These are phyloP conservation scores for Fusarium acutatum DNA, from an alignment of 2,329 filamentous ascomycete species.

Conservation along the genomic window DNA sequence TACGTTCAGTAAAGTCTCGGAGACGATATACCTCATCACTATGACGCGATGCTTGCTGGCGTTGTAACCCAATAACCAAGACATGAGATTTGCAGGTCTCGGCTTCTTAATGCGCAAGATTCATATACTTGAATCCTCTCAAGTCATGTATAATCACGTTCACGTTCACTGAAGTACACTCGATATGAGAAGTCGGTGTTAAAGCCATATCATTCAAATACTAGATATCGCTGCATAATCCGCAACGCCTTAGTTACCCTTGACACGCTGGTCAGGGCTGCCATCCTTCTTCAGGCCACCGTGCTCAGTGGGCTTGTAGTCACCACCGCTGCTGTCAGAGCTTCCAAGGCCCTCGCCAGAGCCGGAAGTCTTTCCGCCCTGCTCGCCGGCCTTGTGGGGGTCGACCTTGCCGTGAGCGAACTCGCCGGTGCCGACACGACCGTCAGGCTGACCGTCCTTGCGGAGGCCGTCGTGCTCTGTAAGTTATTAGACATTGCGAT, in stretches of 20 bases:
- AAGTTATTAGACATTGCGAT: neutral
- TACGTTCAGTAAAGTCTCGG: accelerated
- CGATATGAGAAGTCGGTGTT: accelerated
- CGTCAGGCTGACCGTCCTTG: constrained; percentile 34
- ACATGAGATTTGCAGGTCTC: neutral
- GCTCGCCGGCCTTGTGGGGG: constrained; percentile 24
- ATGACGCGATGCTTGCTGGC: neutral
- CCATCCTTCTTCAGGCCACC: constrained; percentile 24
- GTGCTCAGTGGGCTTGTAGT: constrained; percentile 28
- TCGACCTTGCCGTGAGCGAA: constrained; percentile 38
- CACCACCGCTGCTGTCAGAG: neutral
- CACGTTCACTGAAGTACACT: accelerated
- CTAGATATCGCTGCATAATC: neutral
- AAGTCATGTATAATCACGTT: neutral
- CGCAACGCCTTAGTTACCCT: constrained; percentile 8
- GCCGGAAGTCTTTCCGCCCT: constrained; percentile 30
- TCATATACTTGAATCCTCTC: accelerated
- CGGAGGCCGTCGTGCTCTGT: constrained; percentile 36
- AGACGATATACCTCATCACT: neutral
- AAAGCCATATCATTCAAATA: neutral
- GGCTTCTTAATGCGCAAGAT: accelerated
- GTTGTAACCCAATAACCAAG: neutral
- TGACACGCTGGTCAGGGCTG: constrained; percentile 19
- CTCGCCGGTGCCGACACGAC: constrained; percentile 35
- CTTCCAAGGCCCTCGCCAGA: neutral